Conservation (phyloP, 495 filamentous ascomycete species). For the Corynascus novoguineensis region DNA sequence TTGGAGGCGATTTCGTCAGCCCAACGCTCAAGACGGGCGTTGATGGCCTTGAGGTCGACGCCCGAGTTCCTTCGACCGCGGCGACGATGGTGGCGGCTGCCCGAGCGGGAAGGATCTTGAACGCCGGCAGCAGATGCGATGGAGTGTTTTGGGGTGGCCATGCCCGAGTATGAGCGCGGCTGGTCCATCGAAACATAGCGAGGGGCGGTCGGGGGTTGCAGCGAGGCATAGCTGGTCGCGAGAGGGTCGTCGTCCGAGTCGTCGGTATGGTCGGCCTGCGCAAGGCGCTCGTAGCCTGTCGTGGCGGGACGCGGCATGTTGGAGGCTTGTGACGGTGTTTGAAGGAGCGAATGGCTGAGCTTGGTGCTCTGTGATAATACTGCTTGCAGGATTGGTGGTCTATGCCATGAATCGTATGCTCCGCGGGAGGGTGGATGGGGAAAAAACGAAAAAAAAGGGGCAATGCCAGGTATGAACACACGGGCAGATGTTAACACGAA, state of each 20-base stretch:
- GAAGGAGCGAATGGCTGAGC: not conserved
- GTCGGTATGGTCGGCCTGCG: constrained; percentile 84
- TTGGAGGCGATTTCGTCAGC: constrained; percentile 96
- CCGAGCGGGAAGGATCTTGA: constrained; percentile 6
- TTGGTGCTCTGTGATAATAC: not conserved
- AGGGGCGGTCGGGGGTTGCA: constrained; percentile 56
- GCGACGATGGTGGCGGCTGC: constrained; percentile 42
- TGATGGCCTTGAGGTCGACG: constrained; percentile 98
- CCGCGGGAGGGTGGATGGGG: not conserved
- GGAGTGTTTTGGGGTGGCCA: constrained; percentile 46
- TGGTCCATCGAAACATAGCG: constrained; percentile 64
- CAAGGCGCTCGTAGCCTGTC: constrained; percentile 87
- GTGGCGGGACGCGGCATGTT: constrained; percentile 58
- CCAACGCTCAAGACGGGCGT: constrained; percentile 92
- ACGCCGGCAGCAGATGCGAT: constrained; percentile 1
- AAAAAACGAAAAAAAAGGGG: not conserved
- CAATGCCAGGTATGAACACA: not conserved
- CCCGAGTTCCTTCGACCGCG: constrained; percentile 75
- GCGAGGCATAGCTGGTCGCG: constrained; percentile 49
- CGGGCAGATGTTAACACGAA: not conserved
- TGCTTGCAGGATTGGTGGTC: not conserved
- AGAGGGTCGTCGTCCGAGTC: constrained; percentile 63
- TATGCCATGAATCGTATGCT: not conserved
- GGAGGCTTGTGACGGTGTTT: constrained; percentile 25
- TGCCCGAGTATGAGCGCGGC: constrained; percentile 55